Percentiles rank a stretch among this genome's conserved stretches.
Evolutionary conservation across 768 basidiomycete genomes (phyloP).

Genomic region (Suillus discolor): DNA sequence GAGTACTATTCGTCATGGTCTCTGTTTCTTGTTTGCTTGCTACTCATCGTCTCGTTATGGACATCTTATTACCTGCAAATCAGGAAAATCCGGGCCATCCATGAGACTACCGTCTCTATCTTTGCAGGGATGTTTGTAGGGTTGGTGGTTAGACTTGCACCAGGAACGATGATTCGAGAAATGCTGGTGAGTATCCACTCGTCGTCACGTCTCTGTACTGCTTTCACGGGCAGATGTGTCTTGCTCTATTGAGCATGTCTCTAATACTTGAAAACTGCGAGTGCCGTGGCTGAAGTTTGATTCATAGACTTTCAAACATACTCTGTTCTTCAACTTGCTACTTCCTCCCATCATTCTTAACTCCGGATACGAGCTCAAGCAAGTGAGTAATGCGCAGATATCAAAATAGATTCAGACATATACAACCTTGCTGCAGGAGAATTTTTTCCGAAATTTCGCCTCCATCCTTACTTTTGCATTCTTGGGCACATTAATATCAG

Average conservation of each 20-base stretch:
- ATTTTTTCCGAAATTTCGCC: conserved; percentile 98
- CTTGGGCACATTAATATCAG: conserved; percentile 93
- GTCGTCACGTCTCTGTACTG: not conserved
- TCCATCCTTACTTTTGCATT: conserved; percentile 95
- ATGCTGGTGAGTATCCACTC: conserved; percentile 81
- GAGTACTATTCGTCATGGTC: conserved; percentile 94
- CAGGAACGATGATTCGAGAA: conserved; percentile 92
- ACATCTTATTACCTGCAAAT: conserved; percentile 98
- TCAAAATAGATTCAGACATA: not conserved
- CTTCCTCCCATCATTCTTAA: conserved; percentile 98
- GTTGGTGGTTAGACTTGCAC: conserved; percentile 83
- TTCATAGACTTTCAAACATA: conserved; percentile 89
- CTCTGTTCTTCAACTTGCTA: conserved; percentile 97
- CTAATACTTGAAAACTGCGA: not conserved
- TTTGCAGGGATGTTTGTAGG: conserved; percentile 97
- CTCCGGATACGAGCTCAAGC: conserved; percentile 97
- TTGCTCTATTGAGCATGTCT: not conserved
- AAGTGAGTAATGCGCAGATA: conserved; percentile 49
- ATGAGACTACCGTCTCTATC: conserved; percentile 95
- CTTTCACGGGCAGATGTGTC: not conserved
- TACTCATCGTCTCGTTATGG: conserved; percentile 92
- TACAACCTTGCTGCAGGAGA: conserved; percentile 59
- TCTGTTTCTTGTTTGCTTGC: conserved; percentile 88
- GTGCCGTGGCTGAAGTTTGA: conserved; percentile 3
- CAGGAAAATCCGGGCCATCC: conserved; percentile 91